phyloP scores from a whole-genome alignment of 1,139 yeast species.

The Saccharomyces hybrid region DNA sequence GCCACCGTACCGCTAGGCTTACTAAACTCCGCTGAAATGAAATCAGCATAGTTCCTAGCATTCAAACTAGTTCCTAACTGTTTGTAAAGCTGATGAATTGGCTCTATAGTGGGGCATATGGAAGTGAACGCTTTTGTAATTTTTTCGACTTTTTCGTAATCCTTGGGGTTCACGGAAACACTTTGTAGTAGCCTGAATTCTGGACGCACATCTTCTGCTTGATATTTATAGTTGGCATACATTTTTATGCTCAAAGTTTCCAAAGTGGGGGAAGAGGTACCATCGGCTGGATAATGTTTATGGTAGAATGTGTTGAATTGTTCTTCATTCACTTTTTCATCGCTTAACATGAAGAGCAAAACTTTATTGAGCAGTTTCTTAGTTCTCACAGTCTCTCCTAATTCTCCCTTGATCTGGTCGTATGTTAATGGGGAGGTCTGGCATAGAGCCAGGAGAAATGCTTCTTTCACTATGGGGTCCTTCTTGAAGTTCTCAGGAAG shows the following conservation, averaged over 20 bases:
- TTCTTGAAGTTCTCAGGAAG: slow-evolving; percentile 17
- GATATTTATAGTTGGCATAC: slow-evolving; percentile 17
- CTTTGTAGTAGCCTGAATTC: slow-evolving; percentile 18
- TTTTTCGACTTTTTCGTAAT: slow-evolving; percentile 10
- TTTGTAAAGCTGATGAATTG: slow-evolving; percentile 16
- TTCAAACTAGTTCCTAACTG: slow-evolving; percentile 13
- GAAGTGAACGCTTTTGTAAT: slow-evolving; percentile 19
- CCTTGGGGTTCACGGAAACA: slow-evolving; percentile 13
- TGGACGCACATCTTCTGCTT: slow-evolving; percentile 6
- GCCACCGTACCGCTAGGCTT: slow-evolving; percentile 17
- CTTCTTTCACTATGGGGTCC: slow-evolving; percentile 15
- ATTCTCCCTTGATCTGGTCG: slow-evolving; percentile 8
- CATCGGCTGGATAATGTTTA: slow-evolving; percentile 6
- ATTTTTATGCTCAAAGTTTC: slow-evolving; percentile 21
- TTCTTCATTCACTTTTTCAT: slow-evolving; percentile 6
- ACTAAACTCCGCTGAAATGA: slow-evolving; percentile 22
- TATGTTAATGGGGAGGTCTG: slow-evolving; percentile 9
- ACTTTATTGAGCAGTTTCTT: slow-evolving; percentile 17
- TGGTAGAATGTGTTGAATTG: slow-evolving; percentile 14
- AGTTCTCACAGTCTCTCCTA: slow-evolving; percentile 9
- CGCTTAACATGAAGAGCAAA: slow-evolving; percentile 13
- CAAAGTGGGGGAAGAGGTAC: slow-evolving; percentile 12
- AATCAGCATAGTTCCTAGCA: slow-evolving; percentile 16
- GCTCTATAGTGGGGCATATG: slow-evolving; percentile 16
- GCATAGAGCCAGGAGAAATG: slow-evolving; percentile 15